Conservation (phyloP, 108 stramenopile genomes). For the Fistulifera pelliculosa region DNA sequence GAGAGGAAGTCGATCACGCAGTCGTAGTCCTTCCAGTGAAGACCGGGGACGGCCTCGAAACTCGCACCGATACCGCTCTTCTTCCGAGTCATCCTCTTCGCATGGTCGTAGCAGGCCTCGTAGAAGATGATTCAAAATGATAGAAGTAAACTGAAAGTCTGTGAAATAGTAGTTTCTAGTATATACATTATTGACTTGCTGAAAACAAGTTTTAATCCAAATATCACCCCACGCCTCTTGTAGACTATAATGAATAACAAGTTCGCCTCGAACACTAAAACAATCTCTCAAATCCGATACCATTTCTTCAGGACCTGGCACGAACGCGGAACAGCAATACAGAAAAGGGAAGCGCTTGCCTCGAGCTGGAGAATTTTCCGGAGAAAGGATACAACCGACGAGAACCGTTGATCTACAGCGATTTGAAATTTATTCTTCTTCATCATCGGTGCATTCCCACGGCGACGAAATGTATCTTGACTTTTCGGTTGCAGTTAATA, state of each 20-base stretch:
- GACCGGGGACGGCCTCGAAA: background rate
- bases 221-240: slow-evolving; percentile 60
- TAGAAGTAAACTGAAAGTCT: too few relatives aligned
- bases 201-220: too few relatives aligned
- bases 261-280: slow-evolving; percentile 69
- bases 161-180: too few relatives aligned
- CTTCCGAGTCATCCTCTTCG: too few relatives aligned
- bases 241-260: slow-evolving; percentile 81
- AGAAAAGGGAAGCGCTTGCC: slow-evolving; percentile 46
- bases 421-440: slow-evolving; percentile 82
- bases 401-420: slow-evolving; percentile 52
- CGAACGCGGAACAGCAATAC: slow-evolving; percentile 68
- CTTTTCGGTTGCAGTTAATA: slow-evolving; percentile 20
- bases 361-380: slow-evolving; percentile 60
- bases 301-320: slow-evolving; percentile 62
- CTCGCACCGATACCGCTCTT: too few relatives aligned
- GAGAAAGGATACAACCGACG: slow-evolving; percentile 49
- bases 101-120: too few relatives aligned
- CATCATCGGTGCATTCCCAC: slow-evolving; percentile 76
- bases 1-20: slow-evolving; percentile 7
- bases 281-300: slow-evolving; percentile 68
- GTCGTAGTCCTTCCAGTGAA: background rate
- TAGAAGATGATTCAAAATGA: too few relatives aligned
- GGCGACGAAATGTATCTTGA: slow-evolving; percentile 82
- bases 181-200: too few relatives aligned